Percentiles rank a stretch among this genome's conserved stretches.
Conservation (phyloP, 2,329 filamentous ascomycete genomes). For the Verticillium nubilum region DNA sequence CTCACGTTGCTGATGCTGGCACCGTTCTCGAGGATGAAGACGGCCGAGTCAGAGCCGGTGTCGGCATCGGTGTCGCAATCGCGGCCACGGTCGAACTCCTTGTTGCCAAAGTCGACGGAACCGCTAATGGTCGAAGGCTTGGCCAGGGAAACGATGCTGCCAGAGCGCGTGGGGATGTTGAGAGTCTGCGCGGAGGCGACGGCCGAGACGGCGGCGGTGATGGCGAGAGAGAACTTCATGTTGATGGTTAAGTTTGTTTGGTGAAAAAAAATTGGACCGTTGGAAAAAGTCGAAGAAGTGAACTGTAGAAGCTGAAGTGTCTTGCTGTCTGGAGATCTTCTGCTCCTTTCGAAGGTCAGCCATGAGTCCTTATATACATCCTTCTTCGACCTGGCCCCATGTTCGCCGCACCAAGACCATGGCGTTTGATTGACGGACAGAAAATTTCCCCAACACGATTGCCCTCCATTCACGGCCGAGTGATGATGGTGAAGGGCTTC, state of each 20-base stretch:
- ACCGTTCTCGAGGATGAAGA: conserved; percentile 46
- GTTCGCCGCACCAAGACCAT: not conserved
- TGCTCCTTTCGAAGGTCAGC: not conserved
- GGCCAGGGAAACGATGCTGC: conserved; percentile 14
- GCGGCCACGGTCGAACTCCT: conserved; percentile 16
- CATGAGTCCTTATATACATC: not conserved
- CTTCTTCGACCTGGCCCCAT: not conserved
- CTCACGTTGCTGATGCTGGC: conserved; percentile 40
- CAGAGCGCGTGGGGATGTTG: conserved; percentile 16
- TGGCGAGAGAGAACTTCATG: conserved; percentile 1
- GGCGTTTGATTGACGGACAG: not conserved
- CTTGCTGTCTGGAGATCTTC: not conserved
- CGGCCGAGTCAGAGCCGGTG: conserved; percentile 24
- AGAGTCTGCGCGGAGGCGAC: conserved; percentile 14
- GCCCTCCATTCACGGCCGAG: not conserved
- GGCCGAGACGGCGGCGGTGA: conserved; percentile 1
- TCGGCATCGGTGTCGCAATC: conserved; percentile 12
- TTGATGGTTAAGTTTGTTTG: not conserved
- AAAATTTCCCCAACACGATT: not conserved
- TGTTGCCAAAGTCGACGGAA: conserved; percentile 13
- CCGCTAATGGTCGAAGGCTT: conserved; percentile 12
- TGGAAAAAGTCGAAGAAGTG: conserved; percentile 1
- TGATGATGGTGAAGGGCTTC: not conserved
- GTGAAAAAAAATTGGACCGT: not conserved
- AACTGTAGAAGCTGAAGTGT: not conserved